phyloP scores from a whole-genome alignment of 306 rosid genomes.

The Pterocarpus macrocarpus region DNA sequence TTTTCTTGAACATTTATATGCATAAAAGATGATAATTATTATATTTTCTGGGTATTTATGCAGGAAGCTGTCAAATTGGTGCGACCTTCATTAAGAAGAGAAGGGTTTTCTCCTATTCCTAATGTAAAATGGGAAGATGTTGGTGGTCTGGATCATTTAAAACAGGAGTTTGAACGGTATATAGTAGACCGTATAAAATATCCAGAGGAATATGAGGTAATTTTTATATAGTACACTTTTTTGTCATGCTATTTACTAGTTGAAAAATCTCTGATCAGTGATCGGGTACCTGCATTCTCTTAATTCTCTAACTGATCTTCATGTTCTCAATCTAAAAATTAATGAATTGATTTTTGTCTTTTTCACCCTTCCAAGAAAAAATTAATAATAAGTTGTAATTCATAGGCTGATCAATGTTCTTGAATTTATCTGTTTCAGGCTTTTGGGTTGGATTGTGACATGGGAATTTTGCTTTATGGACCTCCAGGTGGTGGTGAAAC shows the following conservation, averaged over 20 bases:
- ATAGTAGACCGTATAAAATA: conserved; percentile 68
- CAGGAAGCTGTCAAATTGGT: conserved; percentile 81
- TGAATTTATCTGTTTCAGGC: conserved; percentile 56
- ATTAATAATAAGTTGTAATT: conserved; percentile 14
- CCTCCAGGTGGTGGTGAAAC: conserved; percentile 99
- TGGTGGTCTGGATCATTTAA: conserved; percentile 80
- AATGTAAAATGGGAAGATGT: conserved; percentile 89
- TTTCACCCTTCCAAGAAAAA: background rate
- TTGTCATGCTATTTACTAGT: background rate
- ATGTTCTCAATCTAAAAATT: conserved; percentile 6
- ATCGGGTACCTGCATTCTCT: conserved; percentile 19
- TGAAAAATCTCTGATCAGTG: background rate
- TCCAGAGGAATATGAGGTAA: conserved; percentile 80
- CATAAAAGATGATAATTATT: background rate
- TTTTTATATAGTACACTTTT: background rate
- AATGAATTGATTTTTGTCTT: conserved; percentile 16
- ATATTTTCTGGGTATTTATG: conserved; percentile 25
- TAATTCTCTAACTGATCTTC: conserved; percentile 17
- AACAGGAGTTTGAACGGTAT: conserved; percentile 68
- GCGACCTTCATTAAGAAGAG: conserved; percentile 93
- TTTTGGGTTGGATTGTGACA: conserved; percentile 75
- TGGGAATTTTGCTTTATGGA: conserved; percentile 90
- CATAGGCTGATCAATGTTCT: conserved; percentile 32
- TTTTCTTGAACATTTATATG: background rate
- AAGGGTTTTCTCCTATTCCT: conserved; percentile 91